phyloP scores from a whole-genome alignment of 768 basidiomycete genomes.

The Phaffia australis region DNA sequence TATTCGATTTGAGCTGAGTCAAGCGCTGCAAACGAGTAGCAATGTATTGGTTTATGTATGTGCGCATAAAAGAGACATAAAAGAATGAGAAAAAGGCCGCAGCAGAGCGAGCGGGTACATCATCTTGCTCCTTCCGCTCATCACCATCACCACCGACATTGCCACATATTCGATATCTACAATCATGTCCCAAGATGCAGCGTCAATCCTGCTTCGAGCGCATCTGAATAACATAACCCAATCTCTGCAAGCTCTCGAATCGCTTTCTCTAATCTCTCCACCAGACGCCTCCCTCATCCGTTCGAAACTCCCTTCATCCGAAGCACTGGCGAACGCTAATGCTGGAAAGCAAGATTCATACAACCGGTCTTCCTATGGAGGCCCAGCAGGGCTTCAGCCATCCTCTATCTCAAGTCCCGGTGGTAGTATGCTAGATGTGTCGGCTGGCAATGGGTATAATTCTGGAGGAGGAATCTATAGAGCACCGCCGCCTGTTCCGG shows the following conservation, averaged over 20 bases:
- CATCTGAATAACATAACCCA: background rate
- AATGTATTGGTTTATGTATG: background rate
- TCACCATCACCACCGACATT: no score
- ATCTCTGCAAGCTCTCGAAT: background rate
- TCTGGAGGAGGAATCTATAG: background rate
- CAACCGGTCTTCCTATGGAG: background rate
- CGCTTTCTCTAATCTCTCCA: background rate
- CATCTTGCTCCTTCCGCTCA: no score
- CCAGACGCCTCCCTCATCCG: background rate
- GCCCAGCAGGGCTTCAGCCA: constrained; percentile 3
- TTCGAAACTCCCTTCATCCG: background rate
- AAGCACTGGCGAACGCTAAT: background rate
- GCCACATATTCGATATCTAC: no score
- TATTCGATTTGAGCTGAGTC: background rate
- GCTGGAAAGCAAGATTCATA: no score
- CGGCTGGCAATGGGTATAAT: background rate
- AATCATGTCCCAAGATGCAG: no score
- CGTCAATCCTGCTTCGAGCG: background rate
- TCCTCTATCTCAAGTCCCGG: constrained; percentile 5
- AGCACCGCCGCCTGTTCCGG: background rate
- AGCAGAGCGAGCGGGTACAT: no score
- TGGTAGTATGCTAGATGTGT: background rate
- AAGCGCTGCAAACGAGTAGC: background rate
- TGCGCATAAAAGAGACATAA: no score
- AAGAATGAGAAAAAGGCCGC: no score